Percentiles rank a stretch among this genome's conserved stretches.
Conservation (phyloP, 2,329 filamentous ascomycete species). For the Xylariales sp. region DNA sequence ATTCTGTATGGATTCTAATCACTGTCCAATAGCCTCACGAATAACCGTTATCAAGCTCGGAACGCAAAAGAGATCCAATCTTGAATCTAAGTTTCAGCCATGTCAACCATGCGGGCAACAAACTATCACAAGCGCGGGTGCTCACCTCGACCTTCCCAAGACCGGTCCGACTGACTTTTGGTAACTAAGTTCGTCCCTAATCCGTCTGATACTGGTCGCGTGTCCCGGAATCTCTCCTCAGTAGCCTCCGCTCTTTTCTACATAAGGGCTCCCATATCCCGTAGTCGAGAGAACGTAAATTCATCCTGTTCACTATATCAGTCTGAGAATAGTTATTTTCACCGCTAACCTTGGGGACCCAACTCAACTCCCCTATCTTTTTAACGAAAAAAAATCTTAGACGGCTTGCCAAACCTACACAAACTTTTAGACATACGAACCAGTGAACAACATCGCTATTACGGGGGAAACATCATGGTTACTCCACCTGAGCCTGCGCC, state of each 20-base stretch:
- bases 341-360: not conserved
- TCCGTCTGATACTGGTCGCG: not conserved
- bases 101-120: constrained; percentile 1
- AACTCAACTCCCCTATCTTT: not conserved
- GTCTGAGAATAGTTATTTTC: not conserved
- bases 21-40: not conserved
- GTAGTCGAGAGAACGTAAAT: not conserved
- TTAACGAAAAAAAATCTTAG: not conserved
- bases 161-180: not conserved
- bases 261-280: not conserved
- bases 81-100: constrained; percentile 8
- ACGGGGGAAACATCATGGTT: not conserved
- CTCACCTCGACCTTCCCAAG: not conserved
- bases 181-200: not conserved
- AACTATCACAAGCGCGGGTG: not conserved
- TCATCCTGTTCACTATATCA: too few species aligned
- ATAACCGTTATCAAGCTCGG: not conserved
- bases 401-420: not conserved
- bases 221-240: not conserved
- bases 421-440: not conserved
- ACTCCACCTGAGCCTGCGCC: not conserved
- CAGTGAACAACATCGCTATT: not conserved
- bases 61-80: not conserved
- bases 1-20: too few species aligned
- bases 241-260: not conserved